Percentiles rank a stretch among this genome's conserved stretches.
phyloP scores from a whole-genome alignment of 441 rosid species.

The Eruca vesicaria region DNA sequence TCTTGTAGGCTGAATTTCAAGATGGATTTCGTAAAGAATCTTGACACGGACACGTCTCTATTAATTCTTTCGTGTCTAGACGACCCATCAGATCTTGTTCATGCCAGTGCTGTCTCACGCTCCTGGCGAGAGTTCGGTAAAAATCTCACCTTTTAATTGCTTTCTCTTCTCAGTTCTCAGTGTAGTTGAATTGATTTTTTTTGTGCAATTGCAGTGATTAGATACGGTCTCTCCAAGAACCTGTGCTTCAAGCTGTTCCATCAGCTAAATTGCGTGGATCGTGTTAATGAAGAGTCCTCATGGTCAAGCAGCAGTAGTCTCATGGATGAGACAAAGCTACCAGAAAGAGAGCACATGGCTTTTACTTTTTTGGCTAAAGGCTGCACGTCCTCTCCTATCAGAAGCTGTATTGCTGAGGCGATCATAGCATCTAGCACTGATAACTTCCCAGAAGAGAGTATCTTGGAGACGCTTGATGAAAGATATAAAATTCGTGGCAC shows the following conservation, averaged over 20 bases:
- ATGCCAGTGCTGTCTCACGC: constrained; percentile 62
- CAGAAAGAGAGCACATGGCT: constrained; percentile 67
- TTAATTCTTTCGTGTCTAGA: constrained; percentile 53
- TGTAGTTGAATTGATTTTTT: too few species aligned
- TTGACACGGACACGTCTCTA: constrained; percentile 47
- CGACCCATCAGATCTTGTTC: constrained; percentile 71
- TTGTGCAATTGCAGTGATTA: constrained; percentile 84
- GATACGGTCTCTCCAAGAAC: constrained; percentile 56
- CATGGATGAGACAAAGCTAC: constrained; percentile 41
- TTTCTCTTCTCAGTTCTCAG: too few species aligned
- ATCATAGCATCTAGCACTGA: constrained; percentile 93
- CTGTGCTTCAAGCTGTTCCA: constrained; percentile 75
- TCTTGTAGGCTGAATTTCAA: too few species aligned
- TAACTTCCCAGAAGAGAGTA: constrained; percentile 77
- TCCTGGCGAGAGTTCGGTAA: constrained; percentile 72
- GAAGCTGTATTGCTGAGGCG: constrained; percentile 58
- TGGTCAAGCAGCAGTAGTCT: constrained; percentile 45
- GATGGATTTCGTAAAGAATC: constrained; percentile 52
- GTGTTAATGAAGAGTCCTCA: constrained; percentile 31
- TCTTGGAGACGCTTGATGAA: constrained; percentile 65
- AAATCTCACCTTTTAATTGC: constrained; percentile 1
- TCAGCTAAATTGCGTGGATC: constrained; percentile 46
- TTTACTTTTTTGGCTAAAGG: constrained; percentile 62
- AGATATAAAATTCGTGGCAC: constrained; percentile 32
- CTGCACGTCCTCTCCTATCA: constrained; percentile 40